A percentile compares a stretch with the other conserved stretches of the same genome.
Evolutionary conservation across 257 asterid species (phyloP).

Genomic region (Scutellaria barbata): DNA sequence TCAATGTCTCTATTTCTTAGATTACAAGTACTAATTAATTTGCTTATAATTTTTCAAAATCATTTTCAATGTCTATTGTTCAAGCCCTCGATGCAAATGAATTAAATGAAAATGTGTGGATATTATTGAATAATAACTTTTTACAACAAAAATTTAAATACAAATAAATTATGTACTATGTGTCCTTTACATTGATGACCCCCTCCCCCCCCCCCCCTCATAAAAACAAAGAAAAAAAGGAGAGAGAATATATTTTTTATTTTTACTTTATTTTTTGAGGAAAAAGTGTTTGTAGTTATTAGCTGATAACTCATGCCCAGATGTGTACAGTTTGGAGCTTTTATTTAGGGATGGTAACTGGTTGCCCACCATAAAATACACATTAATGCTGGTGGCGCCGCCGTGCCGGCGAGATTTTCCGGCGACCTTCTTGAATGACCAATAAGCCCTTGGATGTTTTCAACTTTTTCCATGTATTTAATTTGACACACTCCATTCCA

Average conservation of each 20-base stretch:
- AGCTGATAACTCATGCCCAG: constrained; percentile 48
- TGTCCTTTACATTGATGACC: background rate
- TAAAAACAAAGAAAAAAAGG: constrained; percentile 7
- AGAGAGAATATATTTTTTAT: background rate
- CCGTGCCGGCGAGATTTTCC: constrained; percentile 27
- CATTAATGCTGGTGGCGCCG: constrained; percentile 43
- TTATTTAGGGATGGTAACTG: constrained; percentile 41
- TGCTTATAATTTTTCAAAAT: too few species aligned
- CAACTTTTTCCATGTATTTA: constrained; percentile 37
- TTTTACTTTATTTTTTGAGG: background rate
- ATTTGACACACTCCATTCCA: constrained; percentile 22
- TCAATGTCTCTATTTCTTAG: too few species aligned
- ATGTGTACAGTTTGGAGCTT: constrained; percentile 48
- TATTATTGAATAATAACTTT: background rate
- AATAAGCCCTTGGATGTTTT: constrained; percentile 26
- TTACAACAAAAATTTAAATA: background rate
- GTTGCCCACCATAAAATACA: constrained; percentile 29
- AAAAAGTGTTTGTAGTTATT: constrained; percentile 37
- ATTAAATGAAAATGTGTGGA: too few species aligned
- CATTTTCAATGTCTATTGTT: too few species aligned
- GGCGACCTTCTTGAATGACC: constrained; percentile 24
- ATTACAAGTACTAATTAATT: too few species aligned
- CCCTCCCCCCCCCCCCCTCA: constrained; percentile 7
- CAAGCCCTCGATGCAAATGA: too few species aligned
- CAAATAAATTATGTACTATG: constrained; percentile 15